Evolutionary conservation across 1,284 basidiomycete species (phyloP).

Genomic region (Tilletiaria anomala): DNA sequence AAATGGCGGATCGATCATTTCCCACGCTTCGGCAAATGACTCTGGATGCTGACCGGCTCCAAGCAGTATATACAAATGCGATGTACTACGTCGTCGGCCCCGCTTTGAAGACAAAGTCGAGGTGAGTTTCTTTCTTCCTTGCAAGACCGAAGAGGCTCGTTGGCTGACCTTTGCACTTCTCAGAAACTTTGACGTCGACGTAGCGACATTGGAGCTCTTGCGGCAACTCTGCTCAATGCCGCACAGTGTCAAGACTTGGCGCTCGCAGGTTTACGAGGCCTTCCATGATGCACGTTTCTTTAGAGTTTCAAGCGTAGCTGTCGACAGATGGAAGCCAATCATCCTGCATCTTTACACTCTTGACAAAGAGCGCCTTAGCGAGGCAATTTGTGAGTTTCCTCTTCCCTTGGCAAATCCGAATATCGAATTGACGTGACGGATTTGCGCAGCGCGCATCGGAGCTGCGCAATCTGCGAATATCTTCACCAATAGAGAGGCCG

Average conservation of each 20-base stretch:
- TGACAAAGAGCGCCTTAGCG: constrained; percentile 72
- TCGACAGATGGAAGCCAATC: constrained; percentile 60
- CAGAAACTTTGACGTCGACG: constrained; percentile 40
- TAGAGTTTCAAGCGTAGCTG: constrained; percentile 51
- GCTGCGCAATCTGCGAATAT: constrained; percentile 84
- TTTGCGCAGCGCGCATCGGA: constrained; percentile 13
- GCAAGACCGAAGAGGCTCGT: not conserved
- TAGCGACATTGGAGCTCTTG: constrained; percentile 50
- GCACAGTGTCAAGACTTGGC: constrained; percentile 70
- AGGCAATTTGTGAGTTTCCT: too few relatives aligned
- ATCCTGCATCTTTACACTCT: constrained; percentile 65
- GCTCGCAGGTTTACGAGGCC: constrained; percentile 60
- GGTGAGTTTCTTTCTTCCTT: constrained; percentile 40
- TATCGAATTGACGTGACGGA: constrained; percentile 1
- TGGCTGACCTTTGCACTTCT: not conserved
- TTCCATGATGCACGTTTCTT: constrained; percentile 79
- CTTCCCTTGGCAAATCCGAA: constrained; percentile 41
- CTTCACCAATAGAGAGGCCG: constrained; percentile 86
- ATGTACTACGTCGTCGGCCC: constrained; percentile 74
- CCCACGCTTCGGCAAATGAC: constrained; percentile 67
- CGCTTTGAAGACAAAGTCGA: constrained; percentile 48
- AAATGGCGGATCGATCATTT: constrained; percentile 56
- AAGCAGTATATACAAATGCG: constrained; percentile 62
- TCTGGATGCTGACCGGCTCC: constrained; percentile 69
- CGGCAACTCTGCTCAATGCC: constrained; percentile 63